These are phyloP conservation scores for Tympanopsis confertula DNA, from an alignment of 2,329 filamentous ascomycete genomes.

Conservation along the genomic window DNA sequence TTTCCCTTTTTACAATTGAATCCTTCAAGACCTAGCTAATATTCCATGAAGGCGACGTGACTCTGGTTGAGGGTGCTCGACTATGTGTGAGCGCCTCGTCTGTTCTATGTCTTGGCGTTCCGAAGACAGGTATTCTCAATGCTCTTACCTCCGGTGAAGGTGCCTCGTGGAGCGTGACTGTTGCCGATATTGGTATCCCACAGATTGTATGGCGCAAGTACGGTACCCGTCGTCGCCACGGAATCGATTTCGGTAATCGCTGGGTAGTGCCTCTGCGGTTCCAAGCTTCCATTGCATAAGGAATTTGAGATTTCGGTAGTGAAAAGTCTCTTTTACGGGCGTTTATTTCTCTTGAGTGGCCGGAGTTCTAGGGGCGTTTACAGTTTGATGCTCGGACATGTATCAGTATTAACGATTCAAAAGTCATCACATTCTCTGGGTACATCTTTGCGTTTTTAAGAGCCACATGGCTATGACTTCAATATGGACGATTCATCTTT, in stretches of 20 bases:
- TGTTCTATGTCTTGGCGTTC: conserved; percentile 48
- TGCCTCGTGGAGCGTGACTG: conserved; percentile 35
- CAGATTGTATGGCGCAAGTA: conserved; percentile 43
- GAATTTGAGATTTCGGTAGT: too few species aligned
- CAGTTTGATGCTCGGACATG: too few species aligned
- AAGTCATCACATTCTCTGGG: too few species aligned
- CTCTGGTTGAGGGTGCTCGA: conserved; percentile 40
- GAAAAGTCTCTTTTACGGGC: too few species aligned
- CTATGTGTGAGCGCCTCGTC: conserved; percentile 41
- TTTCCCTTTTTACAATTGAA: conserved; percentile 4
- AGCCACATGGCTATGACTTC: too few species aligned
- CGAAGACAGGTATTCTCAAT: conserved; percentile 43
- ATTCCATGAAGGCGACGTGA: conserved; percentile 28
- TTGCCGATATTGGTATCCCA: conserved; percentile 48
- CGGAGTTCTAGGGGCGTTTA: too few species aligned
- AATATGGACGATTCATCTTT: too few species aligned
- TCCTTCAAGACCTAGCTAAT: conserved; percentile 3
- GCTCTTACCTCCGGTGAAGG: conserved; percentile 37
- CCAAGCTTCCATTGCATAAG: conserved; percentile 8
- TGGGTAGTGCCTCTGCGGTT: conserved; percentile 41
- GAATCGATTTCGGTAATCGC: conserved; percentile 45
- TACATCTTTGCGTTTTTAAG: too few species aligned
- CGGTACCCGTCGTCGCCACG: conserved; percentile 39
- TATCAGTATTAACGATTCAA: too few species aligned
- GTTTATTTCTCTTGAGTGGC: too few species aligned